Evolutionary conservation across 2,329 filamentous ascomycete species (phyloP), one percentile per base, ranked within the genome.

Genomic region (Botryosphaeria dothidea): DNA sequence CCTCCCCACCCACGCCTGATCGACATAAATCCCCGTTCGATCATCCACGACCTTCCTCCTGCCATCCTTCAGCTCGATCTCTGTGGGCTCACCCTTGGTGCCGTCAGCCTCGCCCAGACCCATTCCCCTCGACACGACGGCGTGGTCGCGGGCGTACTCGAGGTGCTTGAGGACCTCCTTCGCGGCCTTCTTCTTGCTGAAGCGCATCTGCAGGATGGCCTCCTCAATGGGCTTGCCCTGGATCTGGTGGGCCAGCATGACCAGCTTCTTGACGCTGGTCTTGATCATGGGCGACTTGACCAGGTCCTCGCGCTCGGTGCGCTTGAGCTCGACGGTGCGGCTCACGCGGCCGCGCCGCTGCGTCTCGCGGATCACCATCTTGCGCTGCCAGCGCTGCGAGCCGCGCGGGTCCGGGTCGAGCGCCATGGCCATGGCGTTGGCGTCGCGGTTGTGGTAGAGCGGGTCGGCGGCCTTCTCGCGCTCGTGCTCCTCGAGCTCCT

Each of bases 181-280:
- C 6, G 94, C 92, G 68, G 90, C 91, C 82, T 93, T 94, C 86
- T 99, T 99, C 83, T 92, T 92, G 77, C 90, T 94, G 82, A 94
- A 98, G 64, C 90, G 87, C 92, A 99, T 97, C 83, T 99, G 95
- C 63, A 91, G 81, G 69, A 98, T 92, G 15, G 95, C 95, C 38
- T 99, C 93, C 65, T 96, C 92, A 67, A 99, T 84, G n/a, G 90
- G 89, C 85, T 97, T 98, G 69, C 95, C 95, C 2, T 88, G 85
- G 73, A 99, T 95, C 81, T 98, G 95, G 64, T 90, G 88, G 25
- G 94, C 89, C 57, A 99, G 81, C 71, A 91, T 90, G 61, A 90
- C 89, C 64, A 99, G 84, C 82, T 99, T 99, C 87, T 99, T 99
- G 68, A 92, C 83, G 56, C 89, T 92, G 2, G 95, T 97, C 72